phyloP scores from a whole-genome alignment of 2,329 filamentous ascomycete species.

The Nemania sp. region DNA sequence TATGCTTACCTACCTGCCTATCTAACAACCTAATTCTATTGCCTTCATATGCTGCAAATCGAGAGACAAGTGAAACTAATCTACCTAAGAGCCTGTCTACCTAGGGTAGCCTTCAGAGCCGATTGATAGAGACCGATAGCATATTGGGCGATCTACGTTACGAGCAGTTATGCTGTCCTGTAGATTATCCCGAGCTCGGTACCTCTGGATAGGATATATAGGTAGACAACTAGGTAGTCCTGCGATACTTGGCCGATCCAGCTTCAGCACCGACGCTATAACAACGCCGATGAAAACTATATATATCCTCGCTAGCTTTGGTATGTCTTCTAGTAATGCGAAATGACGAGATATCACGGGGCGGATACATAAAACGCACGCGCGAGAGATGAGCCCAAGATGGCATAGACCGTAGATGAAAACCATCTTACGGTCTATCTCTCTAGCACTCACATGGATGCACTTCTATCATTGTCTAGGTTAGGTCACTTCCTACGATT shows the following conservation, averaged over 20 bases:
- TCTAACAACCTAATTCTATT: background rate
- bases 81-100: background rate
- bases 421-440: background rate
- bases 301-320: too few relatives aligned
- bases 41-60: background rate
- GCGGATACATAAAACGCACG: background rate
- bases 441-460: background rate
- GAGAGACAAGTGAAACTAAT: background rate
- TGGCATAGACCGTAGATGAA: too few relatives aligned
- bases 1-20: background rate
- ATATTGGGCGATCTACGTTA: conserved; percentile 4
- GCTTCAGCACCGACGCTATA: too few relatives aligned
- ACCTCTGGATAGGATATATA: too few relatives aligned
- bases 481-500: background rate
- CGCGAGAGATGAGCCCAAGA: background rate
- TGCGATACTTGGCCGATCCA: too few relatives aligned
- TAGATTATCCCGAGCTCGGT: too few relatives aligned
- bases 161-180: background rate
- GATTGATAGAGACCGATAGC: conserved; percentile 24
- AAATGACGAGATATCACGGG: too few relatives aligned
- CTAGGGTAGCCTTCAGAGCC: background rate
- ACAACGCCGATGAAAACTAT: too few relatives aligned
- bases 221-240: too few relatives aligned
- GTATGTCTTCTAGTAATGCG: too few relatives aligned
- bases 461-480: background rate